Evolutionary conservation across 352 stramenopile genomes (phyloP).

Genomic region (Halophytophthora batemanensis): DNA sequence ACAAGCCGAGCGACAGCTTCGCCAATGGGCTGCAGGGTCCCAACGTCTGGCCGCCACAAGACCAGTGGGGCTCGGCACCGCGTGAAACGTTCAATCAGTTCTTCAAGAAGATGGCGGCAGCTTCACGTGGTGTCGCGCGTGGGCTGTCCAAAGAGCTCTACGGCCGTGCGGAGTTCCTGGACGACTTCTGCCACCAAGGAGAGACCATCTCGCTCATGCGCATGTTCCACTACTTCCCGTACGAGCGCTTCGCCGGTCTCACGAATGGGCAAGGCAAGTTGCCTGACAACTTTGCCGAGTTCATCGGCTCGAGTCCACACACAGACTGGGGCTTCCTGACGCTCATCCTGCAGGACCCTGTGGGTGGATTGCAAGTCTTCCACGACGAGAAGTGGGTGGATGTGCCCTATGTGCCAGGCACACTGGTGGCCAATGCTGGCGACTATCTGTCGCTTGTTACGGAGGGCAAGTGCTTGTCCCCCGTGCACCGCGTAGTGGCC

Average conservation of each 20-base stretch:
- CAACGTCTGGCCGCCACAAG: constrained; percentile 63
- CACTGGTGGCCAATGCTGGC: constrained; percentile 74
- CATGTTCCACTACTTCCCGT: constrained; percentile 85
- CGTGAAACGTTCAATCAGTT: constrained; percentile 51
- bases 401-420: constrained; percentile 68
- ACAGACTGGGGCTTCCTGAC: constrained; percentile 86
- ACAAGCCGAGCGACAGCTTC: constrained; percentile 18
- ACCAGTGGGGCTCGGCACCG: constrained; percentile 31
- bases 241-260: constrained; percentile 44
- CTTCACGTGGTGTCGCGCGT: constrained; percentile 47
- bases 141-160: constrained; percentile 56
- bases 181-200: constrained; percentile 54
- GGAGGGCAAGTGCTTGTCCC: constrained; percentile 55
- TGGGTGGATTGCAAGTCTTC: constrained; percentile 69
- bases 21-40: constrained; percentile 60
- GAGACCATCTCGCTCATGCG: constrained; percentile 86
- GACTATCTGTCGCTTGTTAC: constrained; percentile 82
- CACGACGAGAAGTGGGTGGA: constrained; percentile 71
- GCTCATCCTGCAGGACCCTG: constrained; percentile 75
- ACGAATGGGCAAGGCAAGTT: constrained; percentile 14
- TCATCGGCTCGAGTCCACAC: constrained; percentile 80
- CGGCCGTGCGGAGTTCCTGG: constrained; percentile 42
- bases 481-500: constrained; percentile 70
- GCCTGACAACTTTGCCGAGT: constrained; percentile 49
- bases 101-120: constrained; percentile 49